These are phyloP conservation scores for Aurinia saxatilis DNA, from an alignment of 345 rosid species.

Conservation along the genomic window DNA sequence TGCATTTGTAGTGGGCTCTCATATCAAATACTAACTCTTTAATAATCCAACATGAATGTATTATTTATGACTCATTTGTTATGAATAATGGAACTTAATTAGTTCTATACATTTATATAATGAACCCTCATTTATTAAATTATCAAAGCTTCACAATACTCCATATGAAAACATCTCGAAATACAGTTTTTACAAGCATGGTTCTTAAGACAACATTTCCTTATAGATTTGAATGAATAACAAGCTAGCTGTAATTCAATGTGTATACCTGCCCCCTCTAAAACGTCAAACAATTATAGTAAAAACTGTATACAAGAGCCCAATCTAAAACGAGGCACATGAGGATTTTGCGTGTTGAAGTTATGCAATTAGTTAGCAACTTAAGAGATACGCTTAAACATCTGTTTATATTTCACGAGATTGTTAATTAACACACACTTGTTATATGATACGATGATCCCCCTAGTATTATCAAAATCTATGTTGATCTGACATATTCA, in stretches of 20 bases:
- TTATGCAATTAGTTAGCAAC: neutral
- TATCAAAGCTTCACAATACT: too few species aligned
- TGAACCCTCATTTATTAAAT: too few species aligned
- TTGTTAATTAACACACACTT: neutral
- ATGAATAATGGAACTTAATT: neutral
- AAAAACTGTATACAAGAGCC: constrained; percentile 7
- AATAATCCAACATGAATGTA: neutral
- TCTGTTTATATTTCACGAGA: neutral
- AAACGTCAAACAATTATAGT: constrained; percentile 20
- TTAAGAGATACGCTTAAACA: neutral
- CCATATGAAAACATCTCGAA: neutral
- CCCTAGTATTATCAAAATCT: neutral
- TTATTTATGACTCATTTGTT: neutral
- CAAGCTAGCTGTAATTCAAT: neutral
- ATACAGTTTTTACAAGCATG: neutral
- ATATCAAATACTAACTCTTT: neutral
- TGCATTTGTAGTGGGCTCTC: neutral
- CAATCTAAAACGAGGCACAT: constrained; percentile 11
- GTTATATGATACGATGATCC: too few species aligned
- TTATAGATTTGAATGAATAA: neutral
- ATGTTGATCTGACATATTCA: neutral
- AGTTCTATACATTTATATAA: too few species aligned
- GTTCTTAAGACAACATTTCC: neutral
- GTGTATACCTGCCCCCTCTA: constrained; percentile 6
- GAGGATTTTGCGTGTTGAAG: constrained; percentile 19